Evolutionary conservation across 805 yeast genomes (phyloP), one percentile per base, ranked within the genome.

Genomic region (Pichia manshurica): DNA sequence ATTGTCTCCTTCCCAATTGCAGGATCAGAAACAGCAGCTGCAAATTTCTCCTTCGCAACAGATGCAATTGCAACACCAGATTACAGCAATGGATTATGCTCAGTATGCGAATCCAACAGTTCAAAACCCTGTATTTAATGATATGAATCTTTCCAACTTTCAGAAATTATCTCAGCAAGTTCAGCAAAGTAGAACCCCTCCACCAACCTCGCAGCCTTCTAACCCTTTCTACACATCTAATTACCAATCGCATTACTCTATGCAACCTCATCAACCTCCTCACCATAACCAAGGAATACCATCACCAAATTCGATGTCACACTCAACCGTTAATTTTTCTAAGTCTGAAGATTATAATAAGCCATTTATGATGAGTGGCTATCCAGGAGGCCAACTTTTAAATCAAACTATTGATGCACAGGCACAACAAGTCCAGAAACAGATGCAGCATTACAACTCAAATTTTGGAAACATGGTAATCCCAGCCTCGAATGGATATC

Each of bases 1-100:
- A 5, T 16, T 19, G 20, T 7, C 15, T 9, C 35, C 20, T 13
- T 38, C 21, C 3, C 53, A 44, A 40, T 48, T 47, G 2, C 36
- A 40, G 15, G 29, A 25, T 10, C 10, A 7, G 10, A 25, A 39
- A n/a, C 43, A 39, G 19, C 33, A 23, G 17, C 12, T 33, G 12
- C 36, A 33, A n/a, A n/a, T 17, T n/a, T 17, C 36, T n/a, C 20
- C 20, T 7, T 17, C 20, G 16, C 54, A 43, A 40, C 34, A 43
- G 10, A 15, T 10, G 3, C 58, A 59, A 47, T 60, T 54, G 46
- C 59, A 50, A 40, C 55, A 52, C 21, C 29, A 25, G 10, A 25
- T 25, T 7, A 8, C 29, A 25, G 29, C 16, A 35, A 31, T 20
- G n/a, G 45, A 43, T 23, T 44, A 16, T 17, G 31, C 15, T 4